Evolutionary conservation across 192 early-diverging fungal genomes (phyloP).

Genomic region (Funneliformis mosseae): DNA sequence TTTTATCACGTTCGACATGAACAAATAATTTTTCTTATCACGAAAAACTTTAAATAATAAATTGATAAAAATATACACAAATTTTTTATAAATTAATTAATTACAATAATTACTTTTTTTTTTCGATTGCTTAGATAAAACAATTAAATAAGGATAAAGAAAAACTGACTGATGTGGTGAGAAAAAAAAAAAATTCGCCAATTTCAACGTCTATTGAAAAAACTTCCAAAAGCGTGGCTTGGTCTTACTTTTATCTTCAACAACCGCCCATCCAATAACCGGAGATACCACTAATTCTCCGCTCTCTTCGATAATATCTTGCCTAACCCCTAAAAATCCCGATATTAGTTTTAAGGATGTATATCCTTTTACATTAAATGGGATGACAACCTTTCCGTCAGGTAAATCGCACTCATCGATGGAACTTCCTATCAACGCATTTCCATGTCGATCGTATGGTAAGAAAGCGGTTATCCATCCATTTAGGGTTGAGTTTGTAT

Average conservation of each 20-base stretch:
- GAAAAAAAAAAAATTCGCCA: too few relatives aligned
- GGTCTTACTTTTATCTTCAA: neutral
- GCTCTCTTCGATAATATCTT: neutral
- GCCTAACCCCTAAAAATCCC: neutral
- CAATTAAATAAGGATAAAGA: too few relatives aligned
- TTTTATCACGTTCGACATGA: too few relatives aligned
- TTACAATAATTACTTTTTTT: too few relatives aligned
- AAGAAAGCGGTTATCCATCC: conserved; percentile 24
- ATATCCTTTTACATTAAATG: neutral
- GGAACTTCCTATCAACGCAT: neutral
- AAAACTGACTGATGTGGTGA: too few relatives aligned
- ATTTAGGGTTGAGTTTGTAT: neutral
- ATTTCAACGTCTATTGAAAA: neutral
- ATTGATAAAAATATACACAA: too few relatives aligned
- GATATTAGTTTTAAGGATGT: conserved; percentile 2
- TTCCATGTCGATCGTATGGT: neutral
- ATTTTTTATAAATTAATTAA: too few relatives aligned
- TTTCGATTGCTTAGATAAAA: too few relatives aligned
- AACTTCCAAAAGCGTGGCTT: neutral
- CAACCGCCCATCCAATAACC: neutral
- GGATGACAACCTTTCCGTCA: neutral
- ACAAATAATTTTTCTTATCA: too few relatives aligned
- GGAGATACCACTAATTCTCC: neutral
- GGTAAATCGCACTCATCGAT: conserved; percentile 1
- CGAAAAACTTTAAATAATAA: too few relatives aligned